These are phyloP conservation scores for Fistulifera solaris DNA, from an alignment of 108 stramenopile genomes.

Conservation along the genomic window DNA sequence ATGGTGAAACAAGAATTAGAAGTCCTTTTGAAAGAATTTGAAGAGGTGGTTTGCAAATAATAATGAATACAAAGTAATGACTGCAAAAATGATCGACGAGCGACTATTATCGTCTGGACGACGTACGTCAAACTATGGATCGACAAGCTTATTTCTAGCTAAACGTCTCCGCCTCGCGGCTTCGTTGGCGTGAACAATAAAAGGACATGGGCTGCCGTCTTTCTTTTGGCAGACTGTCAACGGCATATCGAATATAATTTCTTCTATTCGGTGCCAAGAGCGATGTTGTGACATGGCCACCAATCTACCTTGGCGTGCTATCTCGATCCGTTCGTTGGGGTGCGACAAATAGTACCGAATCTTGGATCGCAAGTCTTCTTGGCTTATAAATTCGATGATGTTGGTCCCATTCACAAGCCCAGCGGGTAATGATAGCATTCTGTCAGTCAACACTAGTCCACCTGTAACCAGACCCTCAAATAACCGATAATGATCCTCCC, in stretches of 20 bases:
- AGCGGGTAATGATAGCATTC: constrained; percentile 31
- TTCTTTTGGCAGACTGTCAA: neutral
- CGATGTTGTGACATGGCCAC: constrained; percentile 48
- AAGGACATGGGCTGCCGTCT: neutral
- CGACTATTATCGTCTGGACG: no score
- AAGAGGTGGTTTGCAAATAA: no score
- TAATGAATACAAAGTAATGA: no score
- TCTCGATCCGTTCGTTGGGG: constrained; percentile 20
- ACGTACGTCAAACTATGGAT: no score
- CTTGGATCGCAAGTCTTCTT: constrained; percentile 16
- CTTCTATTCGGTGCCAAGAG: constrained; percentile 46
- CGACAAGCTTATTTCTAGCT: no score
- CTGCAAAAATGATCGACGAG: no score
- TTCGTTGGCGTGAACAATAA: constrained; percentile 2
- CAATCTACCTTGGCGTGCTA: constrained; percentile 31
- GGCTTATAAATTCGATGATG: constrained; percentile 36
- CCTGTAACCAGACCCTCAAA: constrained; percentile 42
- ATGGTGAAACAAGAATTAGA: no score
- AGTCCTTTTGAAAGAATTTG: no score
- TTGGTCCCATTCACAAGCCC: constrained; percentile 28
- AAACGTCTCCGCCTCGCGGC: no score
- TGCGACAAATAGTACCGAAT: constrained; percentile 30
- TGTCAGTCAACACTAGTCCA: constrained; percentile 50
- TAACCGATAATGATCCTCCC: constrained; percentile 61
- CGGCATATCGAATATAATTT: constrained; percentile 32